These are phyloP conservation scores for Rhododendron griersonianum DNA, from an alignment of 148 eudicot genomes.

Conservation along the genomic window DNA sequence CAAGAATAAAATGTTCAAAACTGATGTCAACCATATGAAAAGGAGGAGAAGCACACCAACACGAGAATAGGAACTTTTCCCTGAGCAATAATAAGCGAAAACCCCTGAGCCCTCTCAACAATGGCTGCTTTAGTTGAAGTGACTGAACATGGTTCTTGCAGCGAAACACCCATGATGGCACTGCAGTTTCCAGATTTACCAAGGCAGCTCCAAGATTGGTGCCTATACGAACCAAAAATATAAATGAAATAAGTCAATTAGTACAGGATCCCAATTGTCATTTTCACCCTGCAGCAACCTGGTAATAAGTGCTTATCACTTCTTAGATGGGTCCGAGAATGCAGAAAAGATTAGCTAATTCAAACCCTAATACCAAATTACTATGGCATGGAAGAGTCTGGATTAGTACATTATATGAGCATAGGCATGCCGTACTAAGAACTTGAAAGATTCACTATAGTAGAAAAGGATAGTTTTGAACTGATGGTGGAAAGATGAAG, in stretches of 20 bases:
- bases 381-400: background rate
- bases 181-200: conserved; percentile 61
- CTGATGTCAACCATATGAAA: background rate
- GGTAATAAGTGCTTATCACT: background rate
- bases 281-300: background rate
- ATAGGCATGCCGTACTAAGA: background rate
- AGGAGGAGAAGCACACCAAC: conserved; percentile 26
- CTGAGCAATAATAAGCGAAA: too few relatives aligned
- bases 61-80: conserved; percentile 29
- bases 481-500: background rate
- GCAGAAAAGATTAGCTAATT: background rate
- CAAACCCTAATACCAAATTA: background rate
- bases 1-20: background rate
- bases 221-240: conserved; percentile 33
- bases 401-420: background rate
- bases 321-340: background rate
- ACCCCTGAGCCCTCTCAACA: too few relatives aligned
- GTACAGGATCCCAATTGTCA: background rate
- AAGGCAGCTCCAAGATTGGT: conserved; percentile 64
- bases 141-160: conserved; percentile 77
- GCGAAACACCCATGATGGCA: conserved; percentile 38
- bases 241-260: background rate
- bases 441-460: background rate
- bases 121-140: conserved; percentile 29
- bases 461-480: background rate